Base-by-base conservation (phyloP, 768 basidiomycete species). In the Harrya chromipes region DNA sequence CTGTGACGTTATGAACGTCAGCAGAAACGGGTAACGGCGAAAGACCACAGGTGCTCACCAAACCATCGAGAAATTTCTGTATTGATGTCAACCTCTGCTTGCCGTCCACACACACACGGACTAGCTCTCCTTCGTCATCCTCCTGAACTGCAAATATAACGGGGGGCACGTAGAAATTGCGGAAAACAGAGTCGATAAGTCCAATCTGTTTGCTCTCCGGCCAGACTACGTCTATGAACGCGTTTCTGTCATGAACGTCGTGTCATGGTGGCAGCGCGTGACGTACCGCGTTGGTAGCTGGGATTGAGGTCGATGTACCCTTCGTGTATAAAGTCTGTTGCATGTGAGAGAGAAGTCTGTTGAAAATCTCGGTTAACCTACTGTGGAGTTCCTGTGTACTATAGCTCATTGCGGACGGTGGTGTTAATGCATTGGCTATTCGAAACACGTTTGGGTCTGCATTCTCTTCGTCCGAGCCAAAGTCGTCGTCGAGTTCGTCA, bases 261-360 rank as follows among this genome's bases (percentile, higher is more conserved):
- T 8, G 21, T 7, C 17, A 37, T 35, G 29, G 48, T 1, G 8
- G 21, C 2, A 1, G 38, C 11, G 20, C 14, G 43, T 14, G 20
- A 58, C 72, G 48, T 46, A 82, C 86, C 87, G 75, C 87, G 72
- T 62, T 89, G 87, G 61, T 88, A 89, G 17, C 79, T 69, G 0
- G 88, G 87, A 45, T 81, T 78, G 21, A 90, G 68, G 61, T 90
- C 84, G 46, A 90, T 85, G 0, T 66, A 68, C 5, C 85, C 85
- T 31, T 84, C 77, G 61, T 87, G 85, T 49, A 89, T 86, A 29
- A 79, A 71, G 9, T 66, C 85, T 87, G 47, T 31, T 38, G 23
- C 26, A 38, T 11, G 46, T 59, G 11, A 56, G 47, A 34, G 9
- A 13, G 21, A 35, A 5, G 26, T 23, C 13, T 13, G 41, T 17